Base-by-base conservation (phyloP, 73 alveolate species). In the Blepharisma japonicum region DNA sequence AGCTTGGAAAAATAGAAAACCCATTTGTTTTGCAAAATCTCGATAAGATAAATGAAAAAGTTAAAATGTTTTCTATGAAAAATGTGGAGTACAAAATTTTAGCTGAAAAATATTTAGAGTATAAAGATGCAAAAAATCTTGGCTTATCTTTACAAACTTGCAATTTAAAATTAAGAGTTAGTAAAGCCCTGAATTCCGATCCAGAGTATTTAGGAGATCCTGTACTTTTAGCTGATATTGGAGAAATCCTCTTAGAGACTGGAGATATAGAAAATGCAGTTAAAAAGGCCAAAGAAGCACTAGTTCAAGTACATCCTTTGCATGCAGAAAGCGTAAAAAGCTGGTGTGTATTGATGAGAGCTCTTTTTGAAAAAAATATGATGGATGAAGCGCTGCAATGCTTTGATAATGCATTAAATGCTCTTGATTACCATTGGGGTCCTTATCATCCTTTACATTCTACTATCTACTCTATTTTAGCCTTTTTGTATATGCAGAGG, bases 381-480 rank as follows among this genome's bases (percentile, higher is more conserved):
- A n/a, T 14, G 47, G 74, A 61, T 61, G 74, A 86, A 51, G 87
- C 86, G 6, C 81, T 85, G 71, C 67, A 72, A 70, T 86, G 83
- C 70, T 86, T 90, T 79, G 71, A 78, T 39, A 55, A 77, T 51
- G 94, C 96, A 2, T 51, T 90, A 6, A 48, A 80, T 45, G 77
- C 89, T 7, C 56, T 90, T 2, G 96, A 55, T 8, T 80, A 79
- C 46, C 96, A 90, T 79, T 86, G 92, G 90, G 96, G 96, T 38
- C 80, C 77, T 21, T 67, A 70, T 76, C 96, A 90, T 68, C 96
- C 96, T 4, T 81, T 90, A 0, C 94, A 86, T 67, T 70, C 91
- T 20, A 87, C 89, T 4, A 79, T 90, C 8, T 90, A 82, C 50
- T 83, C 89, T 20, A 83, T 90, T 5, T 81, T 90, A 86, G 96